Conservation (phyloP, 1,139 yeast genomes). For the Taphrina flavorubra region DNA sequence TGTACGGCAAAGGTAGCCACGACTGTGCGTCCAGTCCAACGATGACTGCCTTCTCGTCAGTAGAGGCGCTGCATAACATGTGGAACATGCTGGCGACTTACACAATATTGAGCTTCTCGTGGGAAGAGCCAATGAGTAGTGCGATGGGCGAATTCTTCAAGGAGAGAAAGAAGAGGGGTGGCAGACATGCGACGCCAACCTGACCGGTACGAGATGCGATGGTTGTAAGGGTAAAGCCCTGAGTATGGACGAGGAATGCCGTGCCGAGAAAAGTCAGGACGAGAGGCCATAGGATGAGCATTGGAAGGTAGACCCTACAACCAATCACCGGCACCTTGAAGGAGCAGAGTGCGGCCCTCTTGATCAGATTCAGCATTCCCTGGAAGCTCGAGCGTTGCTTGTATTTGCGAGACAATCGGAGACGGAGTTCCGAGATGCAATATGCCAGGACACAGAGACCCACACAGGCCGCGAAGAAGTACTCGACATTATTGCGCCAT, state of each 20-base stretch:
- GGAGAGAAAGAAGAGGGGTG: conserved; percentile 62
- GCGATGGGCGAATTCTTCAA: conserved; percentile 72
- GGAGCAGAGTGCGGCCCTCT: conserved; percentile 9
- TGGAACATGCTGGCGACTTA: not conserved
- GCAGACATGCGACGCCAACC: conserved; percentile 58
- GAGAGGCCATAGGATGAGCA: conserved; percentile 11
- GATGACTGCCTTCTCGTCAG: conserved; percentile 54
- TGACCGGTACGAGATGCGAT: conserved; percentile 7
- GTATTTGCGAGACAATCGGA: not conserved
- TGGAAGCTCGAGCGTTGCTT: conserved; percentile 6
- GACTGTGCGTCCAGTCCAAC: conserved; percentile 66
- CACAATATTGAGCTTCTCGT: conserved; percentile 63
- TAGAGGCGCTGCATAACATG: not conserved
- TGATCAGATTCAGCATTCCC: not conserved
- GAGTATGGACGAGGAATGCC: conserved; percentile 1
- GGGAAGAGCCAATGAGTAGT: conserved; percentile 69
- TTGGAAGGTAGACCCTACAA: conserved; percentile 7
- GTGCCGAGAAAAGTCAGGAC: conserved; percentile 3
- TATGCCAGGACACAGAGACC: conserved; percentile 13
- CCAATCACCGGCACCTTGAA: conserved; percentile 21
- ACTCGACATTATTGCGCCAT: conserved; percentile 22
- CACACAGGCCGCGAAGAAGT: conserved; percentile 28
- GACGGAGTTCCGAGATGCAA: conserved; percentile 6
- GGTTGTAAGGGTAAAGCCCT: not conserved
- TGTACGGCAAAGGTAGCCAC: conserved; percentile 57